Evolutionary conservation across 2,329 filamentous ascomycete genomes (phyloP).

Genomic region (Alternaria panax): DNA sequence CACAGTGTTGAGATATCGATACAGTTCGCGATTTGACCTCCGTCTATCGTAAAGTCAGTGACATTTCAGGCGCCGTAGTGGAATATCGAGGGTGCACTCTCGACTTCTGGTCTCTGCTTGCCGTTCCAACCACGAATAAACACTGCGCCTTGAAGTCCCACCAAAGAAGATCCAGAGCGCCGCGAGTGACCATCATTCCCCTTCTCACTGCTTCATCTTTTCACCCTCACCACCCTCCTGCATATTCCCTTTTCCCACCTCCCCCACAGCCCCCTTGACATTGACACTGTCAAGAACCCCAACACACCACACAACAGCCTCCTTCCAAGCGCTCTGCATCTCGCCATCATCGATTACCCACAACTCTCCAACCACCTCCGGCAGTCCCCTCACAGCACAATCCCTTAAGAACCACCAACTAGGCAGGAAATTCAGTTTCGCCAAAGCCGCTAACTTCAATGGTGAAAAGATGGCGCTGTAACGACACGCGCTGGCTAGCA

Average conservation of each 20-base stretch:
- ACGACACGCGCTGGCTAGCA: slow-evolving; percentile 10
- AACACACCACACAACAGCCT: neutral
- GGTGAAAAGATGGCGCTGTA: slow-evolving; percentile 18
- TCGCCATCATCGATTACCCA: slow-evolving; percentile 16
- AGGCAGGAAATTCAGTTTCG: slow-evolving; percentile 27
- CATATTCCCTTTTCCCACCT: neutral
- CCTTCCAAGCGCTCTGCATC: slow-evolving; percentile 13
- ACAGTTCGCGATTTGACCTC: neutral
- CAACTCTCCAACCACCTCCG: neutral
- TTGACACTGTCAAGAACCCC: neutral
- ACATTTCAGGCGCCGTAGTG: neutral
- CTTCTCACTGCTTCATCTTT: neutral
- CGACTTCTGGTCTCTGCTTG: neutral
- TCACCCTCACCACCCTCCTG: neutral
- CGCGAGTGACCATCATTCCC: neutral
- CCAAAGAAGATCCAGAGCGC: neutral
- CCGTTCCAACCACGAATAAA: neutral
- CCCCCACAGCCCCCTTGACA: neutral
- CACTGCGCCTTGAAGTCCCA: neutral
- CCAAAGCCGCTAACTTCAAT: slow-evolving; percentile 24
- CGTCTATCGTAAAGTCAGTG: neutral
- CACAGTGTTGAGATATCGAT: neutral
- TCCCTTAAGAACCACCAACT: slow-evolving; percentile 32
- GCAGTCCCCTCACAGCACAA: neutral
- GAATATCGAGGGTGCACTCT: neutral